These are phyloP conservation scores for Fragilaria crotonensis DNA, from an alignment of 108 stramenopile species.

Conservation along the genomic window DNA sequence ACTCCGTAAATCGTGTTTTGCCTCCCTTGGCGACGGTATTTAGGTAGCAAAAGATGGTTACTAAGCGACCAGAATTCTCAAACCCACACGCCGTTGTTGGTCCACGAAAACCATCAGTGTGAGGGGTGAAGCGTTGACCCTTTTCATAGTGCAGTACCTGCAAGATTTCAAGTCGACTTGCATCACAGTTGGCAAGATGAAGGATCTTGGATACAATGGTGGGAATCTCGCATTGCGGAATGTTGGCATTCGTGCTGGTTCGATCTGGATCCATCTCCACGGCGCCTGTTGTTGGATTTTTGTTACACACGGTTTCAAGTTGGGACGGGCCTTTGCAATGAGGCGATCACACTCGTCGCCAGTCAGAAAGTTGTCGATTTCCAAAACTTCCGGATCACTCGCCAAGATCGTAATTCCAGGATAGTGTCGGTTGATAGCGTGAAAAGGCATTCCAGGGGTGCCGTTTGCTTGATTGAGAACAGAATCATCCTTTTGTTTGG, in stretches of 20 bases:
- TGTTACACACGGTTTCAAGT: background rate
- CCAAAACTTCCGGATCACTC: conserved; percentile 29
- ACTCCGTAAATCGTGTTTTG: conserved; percentile 20
- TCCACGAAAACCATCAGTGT: conserved; percentile 48
- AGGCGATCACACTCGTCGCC: conserved; percentile 37
- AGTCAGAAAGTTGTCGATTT: conserved; percentile 31
- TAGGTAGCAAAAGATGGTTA: conserved; percentile 41
- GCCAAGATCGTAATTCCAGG: conserved; percentile 26
- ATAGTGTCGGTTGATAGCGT: no score
- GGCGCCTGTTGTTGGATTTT: conserved; percentile 25
- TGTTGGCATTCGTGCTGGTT: conserved; percentile 39
- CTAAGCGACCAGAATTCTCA: conserved; percentile 32
- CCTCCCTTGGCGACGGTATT: conserved; percentile 44
- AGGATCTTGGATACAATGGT: conserved; percentile 29
- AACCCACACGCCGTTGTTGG: conserved; percentile 46
- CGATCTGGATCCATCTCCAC: conserved; percentile 30
- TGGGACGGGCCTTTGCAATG: conserved; percentile 12
- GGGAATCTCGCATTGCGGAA: conserved; percentile 38
- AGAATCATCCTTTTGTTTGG: no score
- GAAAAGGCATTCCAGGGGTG: conserved; percentile 12
- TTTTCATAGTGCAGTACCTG: conserved; percentile 40
- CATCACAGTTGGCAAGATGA: conserved; percentile 13
- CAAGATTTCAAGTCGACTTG: conserved; percentile 36
- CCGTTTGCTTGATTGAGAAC: conserved; percentile 11
- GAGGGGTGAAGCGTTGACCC: conserved; percentile 40